A percentile compares a stretch with the other conserved stretches of the same genome.
Evolutionary conservation across 2,329 filamentous ascomycete species (phyloP).

Genomic region (Beauveria brongniartii): DNA sequence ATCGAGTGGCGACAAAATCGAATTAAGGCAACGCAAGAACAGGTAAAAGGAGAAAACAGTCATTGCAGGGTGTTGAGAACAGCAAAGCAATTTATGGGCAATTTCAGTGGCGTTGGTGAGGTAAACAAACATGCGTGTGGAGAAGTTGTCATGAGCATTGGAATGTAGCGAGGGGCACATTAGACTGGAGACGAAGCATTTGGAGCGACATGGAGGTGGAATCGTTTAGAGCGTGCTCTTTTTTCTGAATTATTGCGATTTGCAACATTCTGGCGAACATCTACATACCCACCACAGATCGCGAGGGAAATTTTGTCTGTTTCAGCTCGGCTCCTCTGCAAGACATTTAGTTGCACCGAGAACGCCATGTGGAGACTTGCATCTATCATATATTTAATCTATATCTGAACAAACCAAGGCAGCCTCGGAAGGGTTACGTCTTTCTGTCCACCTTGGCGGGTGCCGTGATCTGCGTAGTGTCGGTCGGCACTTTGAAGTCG

Average conservation of each 20-base stretch:
- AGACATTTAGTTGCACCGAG: not conserved
- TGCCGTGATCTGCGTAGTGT: not conserved
- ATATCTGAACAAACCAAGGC: not conserved
- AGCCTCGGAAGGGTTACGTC: not conserved
- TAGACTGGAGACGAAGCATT: constrained; percentile 4
- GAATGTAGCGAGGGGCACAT: not conserved
- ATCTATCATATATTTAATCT: not conserved
- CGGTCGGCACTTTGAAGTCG: not conserved
- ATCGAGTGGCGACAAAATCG: not conserved
- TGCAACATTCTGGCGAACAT: constrained; percentile 1
- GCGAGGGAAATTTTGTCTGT: not conserved
- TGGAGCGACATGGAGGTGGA: not conserved
- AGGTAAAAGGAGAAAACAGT: not conserved
- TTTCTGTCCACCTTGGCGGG: not conserved
- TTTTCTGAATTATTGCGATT: not conserved
- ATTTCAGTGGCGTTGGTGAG: constrained; percentile 7
- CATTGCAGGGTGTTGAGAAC: constrained; percentile 1
- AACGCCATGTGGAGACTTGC: not conserved
- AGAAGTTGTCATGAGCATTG: not conserved
- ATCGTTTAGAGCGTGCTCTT: not conserved
- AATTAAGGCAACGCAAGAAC: not conserved
- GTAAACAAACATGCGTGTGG: constrained; percentile 8
- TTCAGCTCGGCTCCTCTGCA: not conserved
- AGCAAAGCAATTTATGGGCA: not conserved
- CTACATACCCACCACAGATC: constrained; percentile 4